Evolutionary conservation across 2,329 filamentous ascomycete genomes (phyloP), one percentile per base, ranked within the genome.

Genomic region (Ciborinia camelliae): DNA sequence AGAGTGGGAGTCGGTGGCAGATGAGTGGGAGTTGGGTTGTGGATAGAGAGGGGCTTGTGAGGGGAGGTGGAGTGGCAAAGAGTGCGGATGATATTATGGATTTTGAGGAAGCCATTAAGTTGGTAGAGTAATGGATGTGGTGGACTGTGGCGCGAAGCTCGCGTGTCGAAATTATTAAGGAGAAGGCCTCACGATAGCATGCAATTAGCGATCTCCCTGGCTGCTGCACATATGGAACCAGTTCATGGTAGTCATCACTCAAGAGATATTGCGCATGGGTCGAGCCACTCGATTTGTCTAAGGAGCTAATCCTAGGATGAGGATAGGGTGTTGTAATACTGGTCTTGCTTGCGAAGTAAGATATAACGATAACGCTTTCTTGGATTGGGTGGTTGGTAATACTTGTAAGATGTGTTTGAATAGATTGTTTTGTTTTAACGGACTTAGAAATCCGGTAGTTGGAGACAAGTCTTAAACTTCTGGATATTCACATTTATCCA

Each of bases 1-100:
- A 88, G 75, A 89, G 84, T 72, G 88, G 88, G 47, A 85, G 77
- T 68, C 77, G 86, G 61, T 91, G 89, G 88, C 88, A 91, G 80
- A 88, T 78, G 32, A 80, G 82, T 53, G 89, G 88, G 35, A 84
- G 83, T 35, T 91, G 87, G 76, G 87, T 83, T 2, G 76, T 88
- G 35, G 84, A 86, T 72, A 72, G 71, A 7, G 73, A 79, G 35
- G 85, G 85, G 2, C 71, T 77, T 15, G 80, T 89, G 4, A 78
- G 76, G 62, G 88, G 84, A 84, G 78, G 76, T 5, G 76, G 79
- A 63, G 75, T 81, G 66, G 79, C 80, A 15, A 70, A 70, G 61
- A 77, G 79, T 30, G 81, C 84, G 35, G 81, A 83, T 72, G 82
- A 86, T 66, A 68, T 86, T 23, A 77, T 82, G 5, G 79, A 86